phyloP scores from a whole-genome alignment of 2,329 filamentous ascomycete genomes.

The Zymoseptoria passerinii region DNA sequence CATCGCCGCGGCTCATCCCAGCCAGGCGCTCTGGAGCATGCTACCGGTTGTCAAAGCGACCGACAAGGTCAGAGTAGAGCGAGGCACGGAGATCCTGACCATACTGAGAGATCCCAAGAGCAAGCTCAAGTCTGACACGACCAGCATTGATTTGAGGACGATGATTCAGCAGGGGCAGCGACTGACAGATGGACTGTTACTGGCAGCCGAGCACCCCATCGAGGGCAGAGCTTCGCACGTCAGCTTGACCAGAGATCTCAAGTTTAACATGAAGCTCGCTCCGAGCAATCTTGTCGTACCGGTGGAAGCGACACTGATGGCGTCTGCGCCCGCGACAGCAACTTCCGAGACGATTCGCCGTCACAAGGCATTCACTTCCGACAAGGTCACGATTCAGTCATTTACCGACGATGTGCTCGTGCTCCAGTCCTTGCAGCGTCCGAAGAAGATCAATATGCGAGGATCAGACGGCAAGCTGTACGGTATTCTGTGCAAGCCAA shows the following conservation, averaged over 20 bases:
- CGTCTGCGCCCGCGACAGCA: conserved; percentile 64
- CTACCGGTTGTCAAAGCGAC: conserved; percentile 78
- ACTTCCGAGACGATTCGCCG: conserved; percentile 59
- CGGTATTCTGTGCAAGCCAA: conserved; percentile 90
- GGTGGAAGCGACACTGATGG: conserved; percentile 73
- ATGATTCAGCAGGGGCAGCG: conserved; percentile 73
- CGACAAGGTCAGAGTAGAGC: conserved; percentile 56
- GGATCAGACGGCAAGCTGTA: conserved; percentile 86
- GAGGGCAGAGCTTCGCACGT: conserved; percentile 61
- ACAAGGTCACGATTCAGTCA: conserved; percentile 70
- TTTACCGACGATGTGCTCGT: conserved; percentile 87
- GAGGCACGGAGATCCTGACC: conserved; percentile 37
- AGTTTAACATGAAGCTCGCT: conserved; percentile 74
- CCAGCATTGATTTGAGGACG: conserved; percentile 54
- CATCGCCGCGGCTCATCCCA: conserved; percentile 79
- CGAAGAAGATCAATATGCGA: conserved; percentile 77
- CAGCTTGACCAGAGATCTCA: conserved; percentile 67
- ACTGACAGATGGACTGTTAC: conserved; percentile 71
- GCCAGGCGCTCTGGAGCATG: conserved; percentile 85
- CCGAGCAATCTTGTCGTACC: conserved; percentile 84
- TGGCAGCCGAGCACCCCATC: conserved; percentile 72
- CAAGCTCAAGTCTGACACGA: conserved; percentile 48
- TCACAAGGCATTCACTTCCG: conserved; percentile 79
- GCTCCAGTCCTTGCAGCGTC: conserved; percentile 83
- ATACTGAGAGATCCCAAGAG: conserved; percentile 43